Evolutionary conservation across 176 grass and related monocot genomes (phyloP).

Genomic region (Cymbopogon citratus): DNA sequence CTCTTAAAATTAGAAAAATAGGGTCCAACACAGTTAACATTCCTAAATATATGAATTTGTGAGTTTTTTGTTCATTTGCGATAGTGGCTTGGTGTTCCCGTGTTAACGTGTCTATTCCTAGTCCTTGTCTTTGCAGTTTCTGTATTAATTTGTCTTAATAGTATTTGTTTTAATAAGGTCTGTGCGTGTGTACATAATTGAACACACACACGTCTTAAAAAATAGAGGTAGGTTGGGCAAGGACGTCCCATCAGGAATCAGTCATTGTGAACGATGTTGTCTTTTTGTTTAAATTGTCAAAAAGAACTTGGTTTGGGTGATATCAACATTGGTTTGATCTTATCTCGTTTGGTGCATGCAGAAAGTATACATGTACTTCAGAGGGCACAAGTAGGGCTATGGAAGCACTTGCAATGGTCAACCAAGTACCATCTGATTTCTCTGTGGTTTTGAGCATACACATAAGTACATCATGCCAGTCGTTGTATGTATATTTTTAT

Average conservation of each 20-base stretch:
- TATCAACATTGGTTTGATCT: neutral
- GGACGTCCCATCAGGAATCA: neutral
- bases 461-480: neutral
- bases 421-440: neutral
- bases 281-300: neutral
- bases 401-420: constrained; percentile 4
- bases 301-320: neutral
- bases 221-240: neutral
- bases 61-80: neutral
- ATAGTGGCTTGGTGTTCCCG: neutral
- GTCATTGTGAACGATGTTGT: neutral
- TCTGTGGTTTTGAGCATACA: constrained; percentile 34
- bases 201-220: neutral
- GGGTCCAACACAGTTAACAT: neutral
- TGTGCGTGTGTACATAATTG: neutral
- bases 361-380: constrained; percentile 92
- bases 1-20: neutral
- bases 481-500: constrained; percentile 8
- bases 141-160: neutral
- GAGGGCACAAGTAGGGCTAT: constrained; percentile 57
- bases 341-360: constrained; percentile 49
- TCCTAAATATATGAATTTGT: neutral
- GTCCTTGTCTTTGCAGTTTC: constrained; percentile 1
- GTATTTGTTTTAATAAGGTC: neutral
- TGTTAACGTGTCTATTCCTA: neutral